Percentiles rank a stretch among this genome's conserved stretches.
These are phyloP conservation scores for Nannochloris sp. DNA, from an alignment of 139 green algal species.

Conservation along the genomic window DNA sequence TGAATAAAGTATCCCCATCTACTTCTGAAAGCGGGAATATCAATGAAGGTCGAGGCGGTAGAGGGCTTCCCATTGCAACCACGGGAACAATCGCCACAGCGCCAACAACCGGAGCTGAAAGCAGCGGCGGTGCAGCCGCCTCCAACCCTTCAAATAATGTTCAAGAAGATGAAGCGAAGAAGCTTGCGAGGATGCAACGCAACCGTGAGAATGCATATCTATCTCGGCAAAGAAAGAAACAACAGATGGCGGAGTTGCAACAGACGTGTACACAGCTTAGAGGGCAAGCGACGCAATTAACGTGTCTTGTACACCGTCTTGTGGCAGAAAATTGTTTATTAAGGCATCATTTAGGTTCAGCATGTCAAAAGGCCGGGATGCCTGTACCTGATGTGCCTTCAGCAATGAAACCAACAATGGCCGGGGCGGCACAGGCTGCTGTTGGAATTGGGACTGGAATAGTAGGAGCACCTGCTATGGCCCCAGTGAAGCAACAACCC, in stretches of 20 bases:
- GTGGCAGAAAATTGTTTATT: conserved; percentile 54
- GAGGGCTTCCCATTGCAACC: too few species aligned
- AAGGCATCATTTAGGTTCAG: conserved; percentile 32
- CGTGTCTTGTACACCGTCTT: conserved; percentile 36
- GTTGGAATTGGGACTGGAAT: too few species aligned
- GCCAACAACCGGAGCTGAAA: not conserved
- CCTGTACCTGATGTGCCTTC: not conserved
- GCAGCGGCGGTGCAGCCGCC: not conserved
- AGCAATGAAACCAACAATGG: not conserved
- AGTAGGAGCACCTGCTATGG: not conserved
- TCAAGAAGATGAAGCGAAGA: not conserved
- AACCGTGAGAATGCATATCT: conserved; percentile 65
- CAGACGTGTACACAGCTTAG: conserved; percentile 28
- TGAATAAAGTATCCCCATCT: conserved; percentile 1
- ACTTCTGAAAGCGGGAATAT: conserved; percentile 24
- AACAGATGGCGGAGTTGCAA: conserved; percentile 56
- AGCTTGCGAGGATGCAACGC: conserved; percentile 38
- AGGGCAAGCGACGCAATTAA: conserved; percentile 35
- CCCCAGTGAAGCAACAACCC: too few species aligned
- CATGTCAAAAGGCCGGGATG: conserved; percentile 12
- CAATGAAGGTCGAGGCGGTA: not conserved
- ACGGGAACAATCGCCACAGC: not conserved
- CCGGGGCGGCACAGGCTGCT: not conserved
- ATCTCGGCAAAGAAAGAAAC: conserved; percentile 62
- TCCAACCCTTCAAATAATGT: not conserved